These are phyloP conservation scores for Fusarium pseudonygamai DNA, from an alignment of 2,329 filamentous ascomycete species.

Conservation along the genomic window DNA sequence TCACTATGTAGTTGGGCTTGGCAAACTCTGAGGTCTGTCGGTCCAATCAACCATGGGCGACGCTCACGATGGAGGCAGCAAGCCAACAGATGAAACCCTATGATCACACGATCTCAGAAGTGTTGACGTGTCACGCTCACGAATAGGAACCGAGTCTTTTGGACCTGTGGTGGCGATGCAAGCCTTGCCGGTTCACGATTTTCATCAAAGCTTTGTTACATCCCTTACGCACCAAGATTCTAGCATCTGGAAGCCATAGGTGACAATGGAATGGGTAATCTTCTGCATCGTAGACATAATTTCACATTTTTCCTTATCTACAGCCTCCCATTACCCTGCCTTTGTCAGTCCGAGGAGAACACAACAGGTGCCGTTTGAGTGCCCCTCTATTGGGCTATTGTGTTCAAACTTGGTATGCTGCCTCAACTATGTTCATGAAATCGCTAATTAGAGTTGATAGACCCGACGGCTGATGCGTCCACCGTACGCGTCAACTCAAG, in stretches of 20 bases:
- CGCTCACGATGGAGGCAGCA: not conserved
- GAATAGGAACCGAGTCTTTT: accelerated
- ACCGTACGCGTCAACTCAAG: not conserved
- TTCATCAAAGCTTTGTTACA: not conserved
- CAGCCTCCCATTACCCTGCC: no score
- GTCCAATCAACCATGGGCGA: not conserved
- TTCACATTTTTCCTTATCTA: no score
- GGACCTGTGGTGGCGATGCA: not conserved
- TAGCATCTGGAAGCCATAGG: accelerated
- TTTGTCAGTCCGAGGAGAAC: no score
- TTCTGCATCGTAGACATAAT: not conserved
- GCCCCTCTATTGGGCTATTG: no score
- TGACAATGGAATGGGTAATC: no score
- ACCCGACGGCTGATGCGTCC: not conserved
- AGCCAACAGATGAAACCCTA: not conserved
- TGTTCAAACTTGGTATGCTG: no score
- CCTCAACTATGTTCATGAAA: no score
- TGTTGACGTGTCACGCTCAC: not conserved
- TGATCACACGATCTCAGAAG: not conserved
- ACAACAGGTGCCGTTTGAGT: no score
- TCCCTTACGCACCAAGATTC: not conserved
- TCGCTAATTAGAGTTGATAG: not conserved
- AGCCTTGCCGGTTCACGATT: not conserved
- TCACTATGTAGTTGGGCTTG: accelerated
- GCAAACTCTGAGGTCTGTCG: not conserved